These are phyloP conservation scores for Fusarium sp. DNA, from an alignment of 2,329 filamentous ascomycete genomes.

Conservation along the genomic window DNA sequence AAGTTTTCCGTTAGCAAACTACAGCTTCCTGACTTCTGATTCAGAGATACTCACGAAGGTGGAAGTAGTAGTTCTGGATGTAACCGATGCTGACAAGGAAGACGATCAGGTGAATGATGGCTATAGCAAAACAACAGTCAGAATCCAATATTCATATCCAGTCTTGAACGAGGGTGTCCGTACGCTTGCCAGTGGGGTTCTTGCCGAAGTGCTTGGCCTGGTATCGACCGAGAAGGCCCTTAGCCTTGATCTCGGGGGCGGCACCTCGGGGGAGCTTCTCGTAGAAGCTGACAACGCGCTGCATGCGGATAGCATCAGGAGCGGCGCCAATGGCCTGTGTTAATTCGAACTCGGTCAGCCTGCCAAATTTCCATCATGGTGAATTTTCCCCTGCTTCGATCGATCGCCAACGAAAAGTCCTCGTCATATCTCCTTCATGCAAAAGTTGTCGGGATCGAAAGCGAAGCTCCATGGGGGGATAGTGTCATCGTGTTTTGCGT, in stretches of 20 bases:
- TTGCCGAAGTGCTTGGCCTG: conserved; percentile 95
- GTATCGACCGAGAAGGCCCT: conserved; percentile 89
- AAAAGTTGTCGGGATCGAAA: conserved; percentile 31
- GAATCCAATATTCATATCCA: conserved; percentile 20
- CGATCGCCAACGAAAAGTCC: conserved; percentile 21
- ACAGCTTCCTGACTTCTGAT: not conserved
- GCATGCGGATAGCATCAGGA: conserved; percentile 97
- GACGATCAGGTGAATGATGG: conserved; percentile 87
- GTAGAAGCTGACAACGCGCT: conserved; percentile 98
- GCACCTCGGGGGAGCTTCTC: conserved; percentile 95
- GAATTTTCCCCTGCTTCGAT: conserved; percentile 24
- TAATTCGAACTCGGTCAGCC: conserved; percentile 54
- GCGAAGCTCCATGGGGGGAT: conserved; percentile 12
- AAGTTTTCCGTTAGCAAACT: conserved; percentile 34
- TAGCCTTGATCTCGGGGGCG: conserved; percentile 85
- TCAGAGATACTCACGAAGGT: conserved; percentile 82
- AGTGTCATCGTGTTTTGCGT: conserved; percentile 53
- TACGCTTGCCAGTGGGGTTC: conserved; percentile 90
- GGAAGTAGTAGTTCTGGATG: conserved; percentile 99
- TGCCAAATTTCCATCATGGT: conserved; percentile 30
- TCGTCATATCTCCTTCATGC: conserved; percentile 28
- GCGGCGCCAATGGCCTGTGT: conserved; percentile 90
- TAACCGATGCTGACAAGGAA: conserved; percentile 87
- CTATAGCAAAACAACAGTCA: conserved; percentile 62
- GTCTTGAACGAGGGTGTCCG: conserved; percentile 56